Base-by-base conservation (phyloP, 2,329 filamentous ascomycete genomes). In the Colletotrichum eremochloae region DNA sequence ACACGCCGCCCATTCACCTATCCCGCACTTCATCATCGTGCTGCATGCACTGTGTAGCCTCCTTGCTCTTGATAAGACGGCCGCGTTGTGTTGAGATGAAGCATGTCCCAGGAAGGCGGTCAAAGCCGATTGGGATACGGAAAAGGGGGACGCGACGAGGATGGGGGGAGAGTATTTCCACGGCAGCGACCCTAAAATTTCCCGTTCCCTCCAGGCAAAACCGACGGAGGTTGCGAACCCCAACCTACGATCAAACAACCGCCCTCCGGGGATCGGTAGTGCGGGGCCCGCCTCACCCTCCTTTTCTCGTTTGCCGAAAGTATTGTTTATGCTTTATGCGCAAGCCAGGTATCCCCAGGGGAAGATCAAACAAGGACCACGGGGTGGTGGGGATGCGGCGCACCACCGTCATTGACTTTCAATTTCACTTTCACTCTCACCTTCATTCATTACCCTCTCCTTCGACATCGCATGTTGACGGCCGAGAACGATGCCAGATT, bases 291-390 rank as follows among this genome's bases (percentile, higher is more conserved):
- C 24, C 44, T 46, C 44, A 1, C 20, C 40, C 42, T 55, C 61
- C 40, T 36, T 55, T 56, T 64, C 55, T 69, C 61, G 53, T 61
- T 70, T 70, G 53, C 40, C 36, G 46, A 55, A 40, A 40, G 55
- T 46, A 65, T 69, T 48, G 36, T 63, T 65, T 67, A 72, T 72
- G 60, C 70, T 63, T 65, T 67, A 72, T 72, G 60, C 70, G 70
- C 40, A 46, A 18, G 40, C 40, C 42, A 36, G 56, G 52, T 36
- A 69, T 48, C 69, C 69, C 69, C 33, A 40, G 65, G 33, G 29
- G 69, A 48, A 68, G 65, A 72, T 72, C 69, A 72, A 72, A 72
- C 69, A 40, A 52, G 56, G 56, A 24, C 31, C 15, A 50, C 55
- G 44, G 48, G 52, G 66, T 24, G 48, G 18, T 36, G 9, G 33